These are phyloP conservation scores for Durio zibethinus DNA, from an alignment of 345 rosid species.

Conservation along the genomic window DNA sequence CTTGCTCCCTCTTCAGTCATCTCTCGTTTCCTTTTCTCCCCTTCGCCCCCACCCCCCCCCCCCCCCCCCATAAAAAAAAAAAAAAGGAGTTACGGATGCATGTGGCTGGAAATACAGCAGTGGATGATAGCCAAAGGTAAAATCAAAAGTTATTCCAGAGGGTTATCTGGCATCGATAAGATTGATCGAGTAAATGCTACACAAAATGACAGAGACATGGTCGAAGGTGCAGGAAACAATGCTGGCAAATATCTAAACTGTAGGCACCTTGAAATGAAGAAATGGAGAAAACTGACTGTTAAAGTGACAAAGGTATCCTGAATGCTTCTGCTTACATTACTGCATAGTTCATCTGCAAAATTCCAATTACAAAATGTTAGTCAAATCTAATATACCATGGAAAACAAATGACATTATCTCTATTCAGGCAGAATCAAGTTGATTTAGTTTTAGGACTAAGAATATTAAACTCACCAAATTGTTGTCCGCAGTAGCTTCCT, in stretches of 20 bases:
- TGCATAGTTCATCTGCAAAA: constrained; percentile 22
- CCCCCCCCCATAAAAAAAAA: no score
- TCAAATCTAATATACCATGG: no score
- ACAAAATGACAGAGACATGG: constrained; percentile 19
- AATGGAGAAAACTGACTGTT: constrained; percentile 24
- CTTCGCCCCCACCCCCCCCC: no score
- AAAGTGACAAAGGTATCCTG: constrained; percentile 11
- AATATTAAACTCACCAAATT: constrained; percentile 19
- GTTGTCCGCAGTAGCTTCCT: background rate
- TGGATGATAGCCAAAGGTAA: background rate
- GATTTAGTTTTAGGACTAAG: background rate
- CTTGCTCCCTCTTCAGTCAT: background rate
- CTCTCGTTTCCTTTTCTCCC: background rate
- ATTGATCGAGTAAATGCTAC: constrained; percentile 26
- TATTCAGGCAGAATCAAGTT: background rate
- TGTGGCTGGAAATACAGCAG: background rate
- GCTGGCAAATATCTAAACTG: constrained; percentile 20
- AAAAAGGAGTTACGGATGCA: no score
- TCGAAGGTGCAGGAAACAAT: background rate
- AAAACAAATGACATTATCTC: background rate
- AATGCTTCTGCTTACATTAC: background rate
- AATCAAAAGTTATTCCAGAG: background rate
- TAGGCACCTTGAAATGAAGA: constrained; percentile 27
- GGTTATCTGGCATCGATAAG: constrained; percentile 22
- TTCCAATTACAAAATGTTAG: background rate